Evolutionary conservation across 2,329 filamentous ascomycete species (phyloP), one percentile per base, ranked within the genome.

Genomic region (Ophiocordyceps australis): DNA sequence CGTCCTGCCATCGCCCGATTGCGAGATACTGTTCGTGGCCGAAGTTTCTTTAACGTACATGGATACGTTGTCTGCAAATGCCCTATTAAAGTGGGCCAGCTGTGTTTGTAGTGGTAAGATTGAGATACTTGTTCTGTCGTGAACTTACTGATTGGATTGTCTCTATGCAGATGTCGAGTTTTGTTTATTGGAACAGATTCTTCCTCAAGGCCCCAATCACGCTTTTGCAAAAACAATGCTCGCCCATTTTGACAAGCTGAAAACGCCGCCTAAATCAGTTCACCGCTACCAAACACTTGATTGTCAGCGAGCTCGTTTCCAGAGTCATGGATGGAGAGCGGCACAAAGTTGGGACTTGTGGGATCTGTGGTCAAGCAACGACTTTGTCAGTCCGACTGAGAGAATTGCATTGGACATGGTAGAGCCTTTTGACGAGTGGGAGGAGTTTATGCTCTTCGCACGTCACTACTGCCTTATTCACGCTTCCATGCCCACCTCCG

Each of bases 381-480:
- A 53, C 3, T 85, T 85, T 44, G 50, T 92, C 13, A 58, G 57
- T 5, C 41, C 60, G 2, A 49, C 59, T 2, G 62, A 80, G 32
- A 65, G 80, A 34, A 53, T 45, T 19, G 52, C 52, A 9, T 51
- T 94, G 10, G 75, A 93, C 37, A 42, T 53, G 1, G 49, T 83
- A 11, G 86, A 94, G 41, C 71, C 76, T 1, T 94, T 95, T 42
- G 86, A 95, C 46, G 85, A 94, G 49, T 93, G 82, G 82, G 86
- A 95, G 48, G 86, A 94, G 40, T 83, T 94, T 42, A 73, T 77
- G 3, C 56, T 93, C 1, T 93, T 91, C 46, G 71, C 68, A 3
- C 72, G 73, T 18, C 85, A 94, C 48, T 92, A 93, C 47, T 78
- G 85, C 37, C 52, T 94, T 22, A 58, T 92, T 7, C 58, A 70